Evolutionary conservation across 129 eudicot species (phyloP).

Genomic region (Heracleum sosnowskyi): DNA sequence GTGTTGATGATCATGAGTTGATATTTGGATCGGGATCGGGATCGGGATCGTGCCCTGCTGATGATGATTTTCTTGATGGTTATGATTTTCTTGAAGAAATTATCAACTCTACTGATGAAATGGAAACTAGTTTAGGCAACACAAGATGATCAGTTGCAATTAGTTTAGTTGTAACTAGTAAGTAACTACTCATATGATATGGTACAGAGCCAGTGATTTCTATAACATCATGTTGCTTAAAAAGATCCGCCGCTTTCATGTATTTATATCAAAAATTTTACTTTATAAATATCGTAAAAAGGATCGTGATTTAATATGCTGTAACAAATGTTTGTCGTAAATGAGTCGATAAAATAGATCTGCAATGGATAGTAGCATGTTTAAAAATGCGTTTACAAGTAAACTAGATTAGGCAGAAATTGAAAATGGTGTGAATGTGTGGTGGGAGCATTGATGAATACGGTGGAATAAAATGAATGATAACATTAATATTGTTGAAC

Average conservation of each 20-base stretch:
- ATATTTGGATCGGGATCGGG: background rate
- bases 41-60: background rate
- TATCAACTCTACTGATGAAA: background rate
- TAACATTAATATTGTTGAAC: slow-evolving; percentile 1
- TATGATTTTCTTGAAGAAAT: slow-evolving; percentile 8
- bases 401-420: background rate
- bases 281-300: no score
- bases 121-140: background rate
- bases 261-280: no score
- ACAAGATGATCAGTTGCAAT: background rate
- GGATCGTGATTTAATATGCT: no score
- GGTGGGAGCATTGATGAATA: background rate
- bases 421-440: background rate
- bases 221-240: no score
- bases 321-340: no score
- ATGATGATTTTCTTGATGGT: background rate
- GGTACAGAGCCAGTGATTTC: no score
- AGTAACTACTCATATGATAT: no score
- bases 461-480: background rate
- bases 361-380: no score
- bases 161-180: no score
- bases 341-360: no score
- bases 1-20: background rate
- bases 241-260: no score
- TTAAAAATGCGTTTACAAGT: no score